These are phyloP conservation scores for Pseudonectria buxi DNA, from an alignment of 2,329 filamentous ascomycete genomes.

Conservation along the genomic window DNA sequence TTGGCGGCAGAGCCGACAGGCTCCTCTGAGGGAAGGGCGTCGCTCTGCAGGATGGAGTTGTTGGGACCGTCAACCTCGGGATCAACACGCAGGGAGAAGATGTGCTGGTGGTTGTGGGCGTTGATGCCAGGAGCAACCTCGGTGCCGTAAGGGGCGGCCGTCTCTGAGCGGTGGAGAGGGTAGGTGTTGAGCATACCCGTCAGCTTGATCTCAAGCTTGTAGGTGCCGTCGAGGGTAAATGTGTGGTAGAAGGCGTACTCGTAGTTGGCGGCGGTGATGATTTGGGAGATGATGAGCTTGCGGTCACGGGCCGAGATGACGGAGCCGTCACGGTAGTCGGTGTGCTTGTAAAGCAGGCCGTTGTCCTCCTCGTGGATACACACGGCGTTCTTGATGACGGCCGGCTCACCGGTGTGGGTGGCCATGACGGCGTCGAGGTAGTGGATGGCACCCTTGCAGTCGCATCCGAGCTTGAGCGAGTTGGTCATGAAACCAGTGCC, in stretches of 20 bases:
- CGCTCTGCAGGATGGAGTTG: conserved; percentile 66
- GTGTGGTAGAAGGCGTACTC: conserved; percentile 44
- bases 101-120: conserved; percentile 64
- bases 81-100: conserved; percentile 61
- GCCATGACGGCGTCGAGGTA: conserved; percentile 88
- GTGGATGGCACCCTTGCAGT: conserved; percentile 86
- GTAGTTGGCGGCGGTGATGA: conserved; percentile 61
- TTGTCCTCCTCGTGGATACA: conserved; percentile 65
- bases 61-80: conserved; percentile 55
- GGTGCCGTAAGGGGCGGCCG: conserved; percentile 51
- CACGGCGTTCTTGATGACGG: conserved; percentile 86
- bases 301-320: conserved; percentile 52
- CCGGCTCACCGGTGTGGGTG: conserved; percentile 68
- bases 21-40: conserved; percentile 63
- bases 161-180: conserved; percentile 33
- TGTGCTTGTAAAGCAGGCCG: conserved; percentile 59
- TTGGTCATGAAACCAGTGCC: conserved; percentile 82
- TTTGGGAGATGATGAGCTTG: conserved; percentile 56
- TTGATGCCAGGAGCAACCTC: conserved; percentile 57
- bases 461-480: conserved; percentile 68
- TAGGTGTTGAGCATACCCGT: conserved; percentile 40
- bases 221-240: conserved; percentile 55
- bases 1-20: conserved; percentile 77
- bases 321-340: conserved; percentile 53
- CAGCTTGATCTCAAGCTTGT: conserved; percentile 50